A percentile compares a stretch with the other conserved stretches of the same genome.
phyloP scores from a whole-genome alignment of 192 early-diverging fungal genomes.

The Entomortierella lignicola region DNA sequence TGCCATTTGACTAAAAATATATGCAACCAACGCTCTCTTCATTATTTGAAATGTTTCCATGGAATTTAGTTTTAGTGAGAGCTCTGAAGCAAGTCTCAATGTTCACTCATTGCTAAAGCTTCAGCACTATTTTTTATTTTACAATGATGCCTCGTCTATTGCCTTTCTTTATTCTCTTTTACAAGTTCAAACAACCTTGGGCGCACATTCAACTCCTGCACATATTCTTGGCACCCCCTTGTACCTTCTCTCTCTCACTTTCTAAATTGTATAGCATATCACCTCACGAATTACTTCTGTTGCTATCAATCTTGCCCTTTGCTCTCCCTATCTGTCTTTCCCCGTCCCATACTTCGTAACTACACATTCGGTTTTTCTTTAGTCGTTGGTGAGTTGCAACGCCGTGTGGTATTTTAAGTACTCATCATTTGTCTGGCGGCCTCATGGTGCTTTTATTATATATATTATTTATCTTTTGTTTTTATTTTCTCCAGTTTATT shows the following conservation, averaged over 20 bases:
- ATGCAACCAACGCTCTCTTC: background rate
- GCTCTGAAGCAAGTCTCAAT: too few relatives aligned
- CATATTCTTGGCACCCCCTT: background rate
- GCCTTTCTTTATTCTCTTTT: background rate
- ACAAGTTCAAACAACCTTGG: background rate
- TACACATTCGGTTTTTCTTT: background rate
- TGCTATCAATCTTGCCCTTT: background rate
- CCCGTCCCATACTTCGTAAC: background rate
- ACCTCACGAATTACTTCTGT: background rate
- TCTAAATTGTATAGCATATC: background rate
- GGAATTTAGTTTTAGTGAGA: background rate
- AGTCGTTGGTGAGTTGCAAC: background rate
- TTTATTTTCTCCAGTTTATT: slow-evolving; percentile 2
- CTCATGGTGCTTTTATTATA: background rate
- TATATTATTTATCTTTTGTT: background rate
- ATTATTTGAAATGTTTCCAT: background rate
- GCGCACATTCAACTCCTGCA: background rate
- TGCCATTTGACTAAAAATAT: slow-evolving; percentile 19
- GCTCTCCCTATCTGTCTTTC: background rate
- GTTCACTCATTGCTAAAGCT: too few relatives aligned
- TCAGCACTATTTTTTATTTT: too few relatives aligned
- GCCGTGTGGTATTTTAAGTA: background rate
- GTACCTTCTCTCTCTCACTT: background rate
- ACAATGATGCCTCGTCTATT: too few relatives aligned
- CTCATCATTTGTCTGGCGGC: background rate